Evolutionary conservation across 1,284 basidiomycete genomes (phyloP).

Genomic region (Austroboletus niveus): DNA sequence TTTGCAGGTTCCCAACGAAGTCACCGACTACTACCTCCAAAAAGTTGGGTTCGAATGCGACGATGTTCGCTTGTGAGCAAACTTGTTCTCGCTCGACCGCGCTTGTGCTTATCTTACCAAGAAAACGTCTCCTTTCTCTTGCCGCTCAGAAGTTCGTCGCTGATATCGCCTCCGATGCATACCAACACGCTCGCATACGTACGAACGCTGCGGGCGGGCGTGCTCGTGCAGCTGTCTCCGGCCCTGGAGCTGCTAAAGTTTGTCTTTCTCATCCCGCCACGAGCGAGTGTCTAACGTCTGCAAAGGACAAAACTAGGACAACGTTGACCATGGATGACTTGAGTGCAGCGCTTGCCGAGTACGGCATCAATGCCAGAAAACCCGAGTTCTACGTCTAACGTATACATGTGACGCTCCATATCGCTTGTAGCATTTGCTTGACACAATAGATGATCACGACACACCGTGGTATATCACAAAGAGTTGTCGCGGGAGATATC

Average conservation of each 20-base stretch:
- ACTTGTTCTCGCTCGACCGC: neutral
- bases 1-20: slow-evolving; percentile 91
- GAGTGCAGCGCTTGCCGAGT: slow-evolving; percentile 88
- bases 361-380: slow-evolving; percentile 93
- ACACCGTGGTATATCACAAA: neutral
- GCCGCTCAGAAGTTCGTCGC: slow-evolving; percentile 98
- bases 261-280: slow-evolving; percentile 1
- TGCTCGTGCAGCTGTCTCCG: slow-evolving; percentile 51
- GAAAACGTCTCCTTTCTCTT: slow-evolving; percentile 90
- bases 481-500: neutral
- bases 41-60: slow-evolving; percentile 95
- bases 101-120: slow-evolving; percentile 32
- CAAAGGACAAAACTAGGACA: slow-evolving; percentile 89
- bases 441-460: neutral
- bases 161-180: slow-evolving; percentile 96
- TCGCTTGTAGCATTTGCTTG: neutral
- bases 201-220: slow-evolving; percentile 75
- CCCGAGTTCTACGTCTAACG: slow-evolving; percentile 82
- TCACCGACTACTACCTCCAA: slow-evolving; percentile 97
- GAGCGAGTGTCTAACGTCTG: neutral
- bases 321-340: slow-evolving; percentile 98
- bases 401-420: slow-evolving; percentile 6
- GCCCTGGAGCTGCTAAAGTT: slow-evolving; percentile 66
- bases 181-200: slow-evolving; percentile 95
- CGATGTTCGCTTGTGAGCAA: slow-evolving; percentile 81